Percentiles rank a stretch among this genome's conserved stretches.
These are phyloP conservation scores for Ceratocystis ficicola DNA, from an alignment of 2,329 filamentous ascomycete genomes.

Conservation along the genomic window DNA sequence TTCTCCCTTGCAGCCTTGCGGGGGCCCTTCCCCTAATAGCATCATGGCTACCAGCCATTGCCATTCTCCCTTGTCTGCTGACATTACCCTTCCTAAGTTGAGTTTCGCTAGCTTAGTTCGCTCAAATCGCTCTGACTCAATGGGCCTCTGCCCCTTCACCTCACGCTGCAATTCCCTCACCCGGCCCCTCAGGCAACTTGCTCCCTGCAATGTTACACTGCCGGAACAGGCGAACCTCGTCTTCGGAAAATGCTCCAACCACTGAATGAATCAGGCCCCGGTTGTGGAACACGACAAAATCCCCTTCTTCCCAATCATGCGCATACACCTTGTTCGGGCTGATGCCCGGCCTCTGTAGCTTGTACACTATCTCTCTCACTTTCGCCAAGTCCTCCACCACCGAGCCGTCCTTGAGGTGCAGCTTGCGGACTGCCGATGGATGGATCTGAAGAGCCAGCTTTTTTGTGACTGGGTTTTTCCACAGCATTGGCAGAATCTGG, in stretches of 20 bases:
- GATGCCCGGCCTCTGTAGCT: slow-evolving; percentile 60
- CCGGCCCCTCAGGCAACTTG: slow-evolving; percentile 41
- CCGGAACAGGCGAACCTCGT: slow-evolving; percentile 63
- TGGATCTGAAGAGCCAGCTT: slow-evolving; percentile 61
- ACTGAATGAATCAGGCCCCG: slow-evolving; percentile 63
- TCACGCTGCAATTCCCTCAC: not conserved
- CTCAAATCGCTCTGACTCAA: too few relatives aligned
- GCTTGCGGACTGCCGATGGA: slow-evolving; percentile 55
- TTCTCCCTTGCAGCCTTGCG: slow-evolving; percentile 1
- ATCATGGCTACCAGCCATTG: too few relatives aligned
- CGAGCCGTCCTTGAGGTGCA: slow-evolving; percentile 53
- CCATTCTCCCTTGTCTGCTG: too few relatives aligned
- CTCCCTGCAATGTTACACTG: slow-evolving; percentile 70
- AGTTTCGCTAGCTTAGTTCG: too few relatives aligned
- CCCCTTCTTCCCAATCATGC: slow-evolving; percentile 66
- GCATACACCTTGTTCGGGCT: slow-evolving; percentile 55
- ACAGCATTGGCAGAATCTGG: slow-evolving; percentile 62
- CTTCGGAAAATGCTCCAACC: slow-evolving; percentile 58
- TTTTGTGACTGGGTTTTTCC: slow-evolving; percentile 62
- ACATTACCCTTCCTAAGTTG: too few relatives aligned
- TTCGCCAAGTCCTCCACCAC: slow-evolving; percentile 55
- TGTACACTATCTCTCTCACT: slow-evolving; percentile 56
- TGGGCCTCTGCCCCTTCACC: too few relatives aligned
- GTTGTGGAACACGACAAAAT: slow-evolving; percentile 69
- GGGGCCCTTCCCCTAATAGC: not conserved